Evolutionary conservation across 805 yeast genomes (phyloP).

Genomic region (Myxozyma vanderwaltii): DNA sequence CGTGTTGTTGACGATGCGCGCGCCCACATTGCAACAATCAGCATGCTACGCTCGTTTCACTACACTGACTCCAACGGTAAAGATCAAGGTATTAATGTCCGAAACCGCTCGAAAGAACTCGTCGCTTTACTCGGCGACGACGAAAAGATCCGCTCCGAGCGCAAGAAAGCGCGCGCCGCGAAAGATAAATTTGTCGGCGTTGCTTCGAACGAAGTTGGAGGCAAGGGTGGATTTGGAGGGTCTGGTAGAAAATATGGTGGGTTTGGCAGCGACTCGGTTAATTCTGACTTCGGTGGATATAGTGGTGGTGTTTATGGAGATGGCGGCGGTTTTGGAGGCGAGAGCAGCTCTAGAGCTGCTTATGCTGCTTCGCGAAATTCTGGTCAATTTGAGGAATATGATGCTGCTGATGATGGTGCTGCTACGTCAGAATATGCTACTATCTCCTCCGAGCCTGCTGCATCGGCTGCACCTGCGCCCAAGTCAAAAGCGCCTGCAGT

Average conservation of each 20-base stretch:
- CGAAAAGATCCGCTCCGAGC: conserved; percentile 70
- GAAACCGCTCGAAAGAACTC: conserved; percentile 84
- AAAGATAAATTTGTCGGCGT: conserved; percentile 82
- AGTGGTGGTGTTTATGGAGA: conserved; percentile 47
- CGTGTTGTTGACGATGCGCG: conserved; percentile 94
- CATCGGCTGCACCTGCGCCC: conserved; percentile 34
- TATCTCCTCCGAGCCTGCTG: conserved; percentile 27
- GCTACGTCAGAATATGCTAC: conserved; percentile 47
- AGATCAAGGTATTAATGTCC: conserved; percentile 94
- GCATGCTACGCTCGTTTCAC: conserved; percentile 90
- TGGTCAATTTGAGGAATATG: conserved; percentile 36
- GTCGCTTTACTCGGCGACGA: conserved; percentile 75
- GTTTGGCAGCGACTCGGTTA: conserved; percentile 40
- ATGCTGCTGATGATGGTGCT: conserved; percentile 17
- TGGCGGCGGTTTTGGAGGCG: conserved; percentile 43
- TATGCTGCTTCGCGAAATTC: conserved; percentile 6
- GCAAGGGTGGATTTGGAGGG: conserved; percentile 41
- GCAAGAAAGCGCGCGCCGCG: conserved; percentile 87
- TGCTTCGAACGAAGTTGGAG: conserved; percentile 46
- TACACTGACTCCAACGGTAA: conserved; percentile 90
- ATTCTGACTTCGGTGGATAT: conserved; percentile 41
- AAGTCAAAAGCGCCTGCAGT: conserved; percentile 18
- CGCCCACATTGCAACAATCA: conserved; percentile 74
- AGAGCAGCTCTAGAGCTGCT: conserved; percentile 5
- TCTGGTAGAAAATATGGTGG: conserved; percentile 43